A percentile compares a stretch with the other conserved stretches of the same genome.
phyloP scores from a whole-genome alignment of 768 basidiomycete genomes.

The Auriscalpium orientale region DNA sequence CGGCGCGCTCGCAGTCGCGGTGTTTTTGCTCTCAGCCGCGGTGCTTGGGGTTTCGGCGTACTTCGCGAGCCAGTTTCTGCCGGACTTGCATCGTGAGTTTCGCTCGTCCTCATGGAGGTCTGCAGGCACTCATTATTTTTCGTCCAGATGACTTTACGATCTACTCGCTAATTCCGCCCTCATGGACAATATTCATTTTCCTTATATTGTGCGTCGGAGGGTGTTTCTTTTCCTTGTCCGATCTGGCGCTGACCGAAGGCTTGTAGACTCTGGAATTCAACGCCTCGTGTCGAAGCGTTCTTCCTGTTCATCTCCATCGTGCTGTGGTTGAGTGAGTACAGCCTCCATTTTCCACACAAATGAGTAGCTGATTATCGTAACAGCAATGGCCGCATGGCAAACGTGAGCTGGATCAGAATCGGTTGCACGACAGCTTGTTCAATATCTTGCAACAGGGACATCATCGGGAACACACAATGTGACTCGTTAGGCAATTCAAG shows the following conservation, averaged over 20 bases:
- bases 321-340: constrained; percentile 14
- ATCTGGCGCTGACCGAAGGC: background rate
- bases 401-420: constrained; percentile 1
- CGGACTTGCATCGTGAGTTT: constrained; percentile 50
- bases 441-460: constrained; percentile 3
- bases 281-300: constrained; percentile 10
- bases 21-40: constrained; percentile 34
- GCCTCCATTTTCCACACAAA: background rate
- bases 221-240: too few species aligned
- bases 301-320: constrained; percentile 10
- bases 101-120: background rate
- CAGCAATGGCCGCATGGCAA: constrained; percentile 15
- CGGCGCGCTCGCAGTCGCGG: constrained; percentile 21
- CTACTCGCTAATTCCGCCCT: constrained; percentile 10
- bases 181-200: constrained; percentile 15
- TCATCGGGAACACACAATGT: constrained; percentile 9
- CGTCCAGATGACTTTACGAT: constrained; percentile 15
- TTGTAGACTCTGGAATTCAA: constrained; percentile 6
- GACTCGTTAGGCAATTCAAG: constrained; percentile 6
- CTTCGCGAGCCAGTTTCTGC: constrained; percentile 61
- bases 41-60: constrained; percentile 66
- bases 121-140: constrained; percentile 2
- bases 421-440: background rate
- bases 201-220: constrained; percentile 7
- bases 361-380: background rate